Conservation (phyloP, 2,329 filamentous ascomycete species). For the Hypoxylon sp. region DNA sequence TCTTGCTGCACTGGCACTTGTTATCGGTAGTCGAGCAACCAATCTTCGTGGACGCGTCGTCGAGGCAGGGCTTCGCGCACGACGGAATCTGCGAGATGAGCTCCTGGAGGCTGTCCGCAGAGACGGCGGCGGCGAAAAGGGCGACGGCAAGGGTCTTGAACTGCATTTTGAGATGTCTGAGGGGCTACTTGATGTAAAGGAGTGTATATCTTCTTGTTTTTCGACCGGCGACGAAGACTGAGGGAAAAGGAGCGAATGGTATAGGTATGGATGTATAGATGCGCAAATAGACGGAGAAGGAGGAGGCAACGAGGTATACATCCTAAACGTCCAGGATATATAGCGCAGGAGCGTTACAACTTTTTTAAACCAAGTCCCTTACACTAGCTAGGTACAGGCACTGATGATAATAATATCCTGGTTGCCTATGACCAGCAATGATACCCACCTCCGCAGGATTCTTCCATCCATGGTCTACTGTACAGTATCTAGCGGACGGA, state of each 20-base stretch:
- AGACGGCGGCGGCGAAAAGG: slow-evolving; percentile 48
- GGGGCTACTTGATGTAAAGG: slow-evolving; percentile 18
- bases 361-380: slow-evolving; percentile 16
- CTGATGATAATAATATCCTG: slow-evolving; percentile 18
- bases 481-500: slow-evolving; percentile 14
- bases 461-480: slow-evolving; percentile 25
- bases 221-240: slow-evolving; percentile 34
- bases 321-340: slow-evolving; percentile 26
- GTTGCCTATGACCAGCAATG: slow-evolving; percentile 21
- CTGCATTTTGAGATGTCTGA: slow-evolving; percentile 51
- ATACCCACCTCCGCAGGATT: slow-evolving; percentile 39
- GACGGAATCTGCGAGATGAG: slow-evolving; percentile 55
- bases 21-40: slow-evolving; percentile 57
- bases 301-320: slow-evolving; percentile 23
- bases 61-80: slow-evolving; percentile 59
- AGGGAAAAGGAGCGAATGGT: slow-evolving; percentile 15
- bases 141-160: slow-evolving; percentile 49
- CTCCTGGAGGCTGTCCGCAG: slow-evolving; percentile 49
- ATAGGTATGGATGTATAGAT: slow-evolving; percentile 2
- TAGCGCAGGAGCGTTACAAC: slow-evolving; percentile 14
- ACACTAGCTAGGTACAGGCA: too few species aligned
- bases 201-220: slow-evolving; percentile 24
- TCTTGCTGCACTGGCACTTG: slow-evolving; percentile 58
- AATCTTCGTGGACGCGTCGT: slow-evolving; percentile 51
- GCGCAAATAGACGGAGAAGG: slow-evolving; percentile 6